Percentiles rank a stretch among this genome's conserved stretches.
phyloP scores from a whole-genome alignment of 305 asterid genomes.

The Rubia tinctorum region DNA sequence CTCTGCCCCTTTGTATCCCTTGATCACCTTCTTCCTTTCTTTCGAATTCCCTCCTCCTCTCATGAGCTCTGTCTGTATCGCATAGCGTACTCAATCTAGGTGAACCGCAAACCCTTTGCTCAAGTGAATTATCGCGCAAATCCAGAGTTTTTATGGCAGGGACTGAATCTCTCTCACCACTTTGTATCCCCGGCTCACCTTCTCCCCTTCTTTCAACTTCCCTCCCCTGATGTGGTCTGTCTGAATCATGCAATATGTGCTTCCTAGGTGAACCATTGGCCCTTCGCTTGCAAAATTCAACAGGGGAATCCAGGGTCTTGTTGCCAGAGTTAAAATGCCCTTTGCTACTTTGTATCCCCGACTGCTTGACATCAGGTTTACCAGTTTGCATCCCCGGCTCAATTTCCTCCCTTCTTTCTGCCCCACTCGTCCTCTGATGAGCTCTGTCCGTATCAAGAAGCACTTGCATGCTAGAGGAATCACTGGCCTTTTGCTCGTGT shows the following conservation, averaged over 20 bases:
- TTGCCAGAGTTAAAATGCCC: neutral
- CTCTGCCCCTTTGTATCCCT: neutral
- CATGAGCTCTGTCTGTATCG: neutral
- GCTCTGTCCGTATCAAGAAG: neutral
- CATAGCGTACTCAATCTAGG: neutral
- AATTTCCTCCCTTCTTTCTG: neutral
- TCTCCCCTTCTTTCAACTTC: neutral
- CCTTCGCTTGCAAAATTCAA: neutral
- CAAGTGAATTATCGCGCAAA: neutral
- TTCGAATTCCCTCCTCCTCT: neutral
- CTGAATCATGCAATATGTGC: neutral
- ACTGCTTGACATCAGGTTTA: neutral
- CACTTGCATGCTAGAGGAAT: neutral
- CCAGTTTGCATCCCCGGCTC: neutral
- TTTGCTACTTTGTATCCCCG: neutral
- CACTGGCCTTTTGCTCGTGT: neutral
- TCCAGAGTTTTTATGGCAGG: neutral
- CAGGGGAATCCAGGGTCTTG: neutral
- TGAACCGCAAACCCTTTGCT: neutral
- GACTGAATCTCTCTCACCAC: neutral
- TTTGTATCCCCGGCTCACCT: neutral
- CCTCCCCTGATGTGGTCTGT: neutral
- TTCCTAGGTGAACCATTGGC: neutral
- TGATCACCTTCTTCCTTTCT: slow-evolving; percentile 1
- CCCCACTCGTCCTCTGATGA: neutral